These are phyloP conservation scores for Venturia pyrina DNA, from an alignment of 2,329 filamentous ascomycete genomes.

Conservation along the genomic window DNA sequence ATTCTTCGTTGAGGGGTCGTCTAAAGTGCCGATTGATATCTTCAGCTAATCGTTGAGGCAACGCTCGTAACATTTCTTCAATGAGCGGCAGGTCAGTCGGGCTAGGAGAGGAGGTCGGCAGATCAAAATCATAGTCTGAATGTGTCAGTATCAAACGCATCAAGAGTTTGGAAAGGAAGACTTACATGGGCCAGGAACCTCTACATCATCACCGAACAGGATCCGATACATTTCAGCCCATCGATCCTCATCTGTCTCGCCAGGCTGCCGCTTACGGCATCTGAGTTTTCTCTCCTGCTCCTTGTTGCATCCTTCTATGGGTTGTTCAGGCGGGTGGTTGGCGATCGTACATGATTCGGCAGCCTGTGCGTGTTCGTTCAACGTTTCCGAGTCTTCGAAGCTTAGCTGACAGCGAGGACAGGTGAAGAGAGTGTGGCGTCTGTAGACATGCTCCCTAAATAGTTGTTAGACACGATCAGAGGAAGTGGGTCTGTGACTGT, in stretches of 20 bases:
- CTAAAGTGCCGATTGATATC: conserved; percentile 7
- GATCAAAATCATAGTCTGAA: conserved; percentile 10
- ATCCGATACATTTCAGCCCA: conserved; percentile 12
- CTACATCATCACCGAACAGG: conserved; percentile 8
- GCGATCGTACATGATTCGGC: conserved; percentile 7
- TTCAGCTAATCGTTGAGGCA: conserved; percentile 8
- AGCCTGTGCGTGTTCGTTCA: conserved; percentile 8
- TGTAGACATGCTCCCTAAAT: conserved; percentile 9
- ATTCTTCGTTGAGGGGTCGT: conserved; percentile 8
- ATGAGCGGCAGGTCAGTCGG: conserved; percentile 8
- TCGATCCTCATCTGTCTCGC: conserved; percentile 11
- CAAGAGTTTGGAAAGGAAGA: not conserved
- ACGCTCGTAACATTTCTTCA: conserved; percentile 8
- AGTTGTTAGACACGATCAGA: not conserved
- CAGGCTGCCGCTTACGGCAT: conserved; percentile 9
- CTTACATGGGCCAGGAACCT: conserved; percentile 10
- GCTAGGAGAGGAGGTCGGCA: conserved; percentile 8
- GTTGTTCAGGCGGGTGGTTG: not conserved
- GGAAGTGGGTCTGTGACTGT: not conserved
- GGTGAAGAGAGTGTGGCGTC: conserved; percentile 5
- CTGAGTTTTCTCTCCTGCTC: conserved; percentile 9
- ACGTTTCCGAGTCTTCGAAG: conserved; percentile 3
- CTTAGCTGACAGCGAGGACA: conserved; percentile 5
- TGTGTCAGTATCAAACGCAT: not conserved
- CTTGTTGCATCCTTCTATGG: conserved; percentile 10